phyloP scores from a whole-genome alignment of 352 stramenopile species.

The Albugo laibachii region DNA sequence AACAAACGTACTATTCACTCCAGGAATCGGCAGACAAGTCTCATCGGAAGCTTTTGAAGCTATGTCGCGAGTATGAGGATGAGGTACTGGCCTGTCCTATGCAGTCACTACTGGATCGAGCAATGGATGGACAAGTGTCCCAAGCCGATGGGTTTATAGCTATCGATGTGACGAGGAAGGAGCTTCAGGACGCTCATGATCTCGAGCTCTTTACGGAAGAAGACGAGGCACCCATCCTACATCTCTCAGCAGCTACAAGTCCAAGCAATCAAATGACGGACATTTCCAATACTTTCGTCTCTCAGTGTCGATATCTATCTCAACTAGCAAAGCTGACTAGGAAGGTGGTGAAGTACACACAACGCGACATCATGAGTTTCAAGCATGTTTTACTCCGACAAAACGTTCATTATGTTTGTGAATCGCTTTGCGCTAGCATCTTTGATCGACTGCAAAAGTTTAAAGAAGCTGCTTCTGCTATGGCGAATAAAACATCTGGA shows the following conservation, averaged over 20 bases:
- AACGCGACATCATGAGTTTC: background rate
- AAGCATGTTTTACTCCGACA: background rate
- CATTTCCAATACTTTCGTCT: no score
- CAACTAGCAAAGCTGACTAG: no score
- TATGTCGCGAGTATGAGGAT: slow-evolving; percentile 83
- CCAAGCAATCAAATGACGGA: no score
- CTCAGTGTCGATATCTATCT: no score
- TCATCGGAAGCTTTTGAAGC: slow-evolving; percentile 96
- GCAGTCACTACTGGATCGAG: slow-evolving; percentile 77
- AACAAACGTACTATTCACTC: slow-evolving; percentile 98
- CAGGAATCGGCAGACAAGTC: slow-evolving; percentile 95
- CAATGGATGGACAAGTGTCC: slow-evolving; percentile 61
- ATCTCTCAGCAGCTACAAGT: background rate
- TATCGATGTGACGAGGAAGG: slow-evolving; percentile 39
- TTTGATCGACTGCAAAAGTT: slow-evolving; percentile 18
- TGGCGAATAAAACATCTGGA: slow-evolving; percentile 45
- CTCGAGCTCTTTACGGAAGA: slow-evolving; percentile 7
- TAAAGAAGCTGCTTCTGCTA: slow-evolving; percentile 28
- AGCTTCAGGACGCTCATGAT: slow-evolving; percentile 19
- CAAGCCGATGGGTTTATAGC: slow-evolving; percentile 59
- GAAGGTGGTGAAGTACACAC: background rate
- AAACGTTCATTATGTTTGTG: slow-evolving; percentile 40
- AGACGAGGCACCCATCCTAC: slow-evolving; percentile 2
- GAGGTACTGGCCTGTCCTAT: slow-evolving; percentile 59
- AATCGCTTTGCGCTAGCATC: slow-evolving; percentile 13